Conservation (phyloP, 2,329 filamentous ascomycete genomes). For the Dactylonectria estremocensis region DNA sequence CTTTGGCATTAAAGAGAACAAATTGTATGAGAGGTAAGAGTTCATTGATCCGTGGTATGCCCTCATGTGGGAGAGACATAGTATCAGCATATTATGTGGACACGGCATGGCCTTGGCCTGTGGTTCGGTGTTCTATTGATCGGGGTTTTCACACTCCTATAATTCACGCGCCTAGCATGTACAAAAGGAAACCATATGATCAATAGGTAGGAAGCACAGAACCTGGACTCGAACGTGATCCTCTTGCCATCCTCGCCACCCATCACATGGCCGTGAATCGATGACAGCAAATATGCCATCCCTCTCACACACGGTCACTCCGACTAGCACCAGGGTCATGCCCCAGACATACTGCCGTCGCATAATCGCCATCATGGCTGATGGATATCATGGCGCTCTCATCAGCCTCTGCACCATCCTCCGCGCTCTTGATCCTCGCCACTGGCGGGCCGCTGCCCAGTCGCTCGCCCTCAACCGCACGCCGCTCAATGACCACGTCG, state of each 20-base stretch:
- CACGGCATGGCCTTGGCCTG: too few species aligned
- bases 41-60: too few species aligned
- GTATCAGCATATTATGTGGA: too few species aligned
- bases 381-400: constrained; percentile 82
- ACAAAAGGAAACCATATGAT: too few species aligned
- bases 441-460: constrained; percentile 61
- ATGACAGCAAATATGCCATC: background rate
- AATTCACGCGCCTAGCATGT: too few species aligned
- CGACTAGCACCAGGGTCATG: constrained; percentile 38
- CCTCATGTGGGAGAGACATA: too few species aligned
- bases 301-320: background rate
- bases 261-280: too few species aligned
- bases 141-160: too few species aligned
- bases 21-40: too few species aligned
- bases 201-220: too few species aligned
- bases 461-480: constrained; percentile 41
- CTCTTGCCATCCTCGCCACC: background rate
- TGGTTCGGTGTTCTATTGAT: too few species aligned
- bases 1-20: too few species aligned
- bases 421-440: constrained; percentile 57
- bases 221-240: background rate
- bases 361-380: constrained; percentile 89
- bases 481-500: constrained; percentile 66
- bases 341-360: constrained; percentile 78
- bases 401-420: constrained; percentile 49